A percentile compares a stretch with the other conserved stretches of the same genome.
phyloP scores from a whole-genome alignment of 176 grass and related monocot genomes.

The Paspalum vaginatum region DNA sequence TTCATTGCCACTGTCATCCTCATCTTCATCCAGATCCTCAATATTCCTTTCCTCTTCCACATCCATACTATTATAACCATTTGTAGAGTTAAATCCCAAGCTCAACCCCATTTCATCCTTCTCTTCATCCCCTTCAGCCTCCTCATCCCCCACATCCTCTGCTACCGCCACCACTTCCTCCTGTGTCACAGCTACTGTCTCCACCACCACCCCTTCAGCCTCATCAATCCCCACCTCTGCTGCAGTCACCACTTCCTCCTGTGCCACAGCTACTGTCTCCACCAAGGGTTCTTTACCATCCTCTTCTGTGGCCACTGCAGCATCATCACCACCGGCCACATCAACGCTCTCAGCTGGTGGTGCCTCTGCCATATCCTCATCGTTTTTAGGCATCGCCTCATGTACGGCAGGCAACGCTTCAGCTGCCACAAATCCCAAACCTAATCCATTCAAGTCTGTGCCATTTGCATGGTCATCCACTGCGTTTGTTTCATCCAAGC shows the following conservation, averaged over 20 bases:
- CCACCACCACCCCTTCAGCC: background rate
- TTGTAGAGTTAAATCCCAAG: conserved; percentile 40
- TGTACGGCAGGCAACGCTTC: conserved; percentile 1
- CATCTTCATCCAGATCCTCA: background rate
- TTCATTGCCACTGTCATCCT: conserved; percentile 47
- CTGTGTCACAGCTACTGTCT: conserved; percentile 16
- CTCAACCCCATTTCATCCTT: conserved; percentile 48
- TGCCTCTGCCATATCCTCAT: background rate
- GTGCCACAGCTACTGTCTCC: conserved; percentile 23
- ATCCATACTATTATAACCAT: conserved; percentile 51
- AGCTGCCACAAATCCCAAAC: conserved; percentile 9
- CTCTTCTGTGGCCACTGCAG: background rate
- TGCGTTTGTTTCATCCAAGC: conserved; percentile 19
- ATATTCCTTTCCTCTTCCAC: conserved; percentile 15
- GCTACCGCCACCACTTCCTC: conserved; percentile 34
- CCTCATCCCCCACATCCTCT: conserved; percentile 24
- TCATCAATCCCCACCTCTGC: conserved; percentile 18
- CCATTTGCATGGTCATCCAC: background rate
- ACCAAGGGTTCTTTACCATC: conserved; percentile 30
- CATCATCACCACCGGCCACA: conserved; percentile 8
- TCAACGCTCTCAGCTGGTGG: conserved; percentile 3
- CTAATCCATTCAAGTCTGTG: conserved; percentile 4
- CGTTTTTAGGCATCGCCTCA: background rate
- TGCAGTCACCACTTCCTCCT: conserved; percentile 21
- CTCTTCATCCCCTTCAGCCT: conserved; percentile 36